phyloP scores from a whole-genome alignment of 1,284 basidiomycete species.

The Sphagnurus paluster region DNA sequence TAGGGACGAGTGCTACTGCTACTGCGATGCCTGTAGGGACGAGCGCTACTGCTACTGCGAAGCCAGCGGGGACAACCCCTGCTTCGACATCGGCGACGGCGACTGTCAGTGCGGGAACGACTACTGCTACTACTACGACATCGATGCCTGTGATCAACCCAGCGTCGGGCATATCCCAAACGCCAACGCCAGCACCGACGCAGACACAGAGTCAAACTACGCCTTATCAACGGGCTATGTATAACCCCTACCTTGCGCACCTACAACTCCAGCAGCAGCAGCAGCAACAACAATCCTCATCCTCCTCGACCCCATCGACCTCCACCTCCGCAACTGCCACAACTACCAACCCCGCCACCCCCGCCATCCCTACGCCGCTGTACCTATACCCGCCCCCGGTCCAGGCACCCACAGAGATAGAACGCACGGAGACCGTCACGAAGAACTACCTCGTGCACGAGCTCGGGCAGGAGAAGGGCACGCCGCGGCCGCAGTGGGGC shows the following conservation, averaged over 20 bases:
- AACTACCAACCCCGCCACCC: too few relatives aligned
- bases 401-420: slow-evolving; percentile 1
- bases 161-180: neutral
- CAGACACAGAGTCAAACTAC: neutral
- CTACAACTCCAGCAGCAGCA: slow-evolving; percentile 12
- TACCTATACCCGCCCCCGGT: neutral
- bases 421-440: slow-evolving; percentile 45
- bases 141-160: neutral
- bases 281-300: neutral
- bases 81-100: neutral
- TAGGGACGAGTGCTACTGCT: too few relatives aligned
- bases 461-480: slow-evolving; percentile 44
- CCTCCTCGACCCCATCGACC: too few relatives aligned
- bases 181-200: neutral
- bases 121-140: neutral
- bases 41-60: slow-evolving; percentile 11
- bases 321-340: too few relatives aligned
- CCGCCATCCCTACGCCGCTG: slow-evolving; percentile 9
- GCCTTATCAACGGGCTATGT: slow-evolving; percentile 12
- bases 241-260: slow-evolving; percentile 18
- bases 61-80: slow-evolving; percentile 2
- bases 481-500: slow-evolving; percentile 57
- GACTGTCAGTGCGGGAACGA: neutral
- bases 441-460: slow-evolving; percentile 72
- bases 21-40: slow-evolving; percentile 5